Conservation (phyloP, 495 filamentous ascomycete genomes). For the Evernia prunastri region DNA sequence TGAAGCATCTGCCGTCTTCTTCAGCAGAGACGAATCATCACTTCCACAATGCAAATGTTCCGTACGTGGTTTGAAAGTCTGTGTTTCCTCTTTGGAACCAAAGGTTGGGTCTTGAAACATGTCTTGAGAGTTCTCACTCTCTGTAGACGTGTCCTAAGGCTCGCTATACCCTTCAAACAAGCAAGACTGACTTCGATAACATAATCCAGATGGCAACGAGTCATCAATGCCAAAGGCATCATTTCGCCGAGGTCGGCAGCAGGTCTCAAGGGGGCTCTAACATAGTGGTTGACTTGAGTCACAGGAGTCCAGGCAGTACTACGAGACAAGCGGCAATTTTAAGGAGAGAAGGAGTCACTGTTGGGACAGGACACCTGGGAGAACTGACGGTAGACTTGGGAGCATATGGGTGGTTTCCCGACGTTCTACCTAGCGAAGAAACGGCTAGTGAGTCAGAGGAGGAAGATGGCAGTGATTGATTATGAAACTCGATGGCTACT, state of each 20-base stretch:
- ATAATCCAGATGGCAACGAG: constrained; percentile 93
- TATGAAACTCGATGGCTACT: not conserved
- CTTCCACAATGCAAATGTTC: constrained; percentile 72
- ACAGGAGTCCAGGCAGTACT: constrained; percentile 61
- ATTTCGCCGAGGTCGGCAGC: constrained; percentile 70
- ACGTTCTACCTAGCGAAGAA: constrained; percentile 45
- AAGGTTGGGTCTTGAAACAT: too few relatives aligned
- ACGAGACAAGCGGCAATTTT: constrained; percentile 61
- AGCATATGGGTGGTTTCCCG: constrained; percentile 72
- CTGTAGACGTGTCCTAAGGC: too few relatives aligned
- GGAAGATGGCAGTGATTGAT: constrained; percentile 2
- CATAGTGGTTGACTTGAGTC: constrained; percentile 16
- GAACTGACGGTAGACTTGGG: constrained; percentile 62
- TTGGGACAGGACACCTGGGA: constrained; percentile 57
- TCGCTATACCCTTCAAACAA: too few relatives aligned
- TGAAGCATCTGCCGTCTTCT: constrained; percentile 69
- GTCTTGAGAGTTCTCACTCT: too few relatives aligned
- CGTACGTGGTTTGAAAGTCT: too few relatives aligned
- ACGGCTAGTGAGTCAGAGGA: constrained; percentile 27
- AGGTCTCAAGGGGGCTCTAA: constrained; percentile 12
- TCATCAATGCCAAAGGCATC: constrained; percentile 77
- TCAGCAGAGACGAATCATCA: constrained; percentile 33
- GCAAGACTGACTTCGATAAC: too few relatives aligned
- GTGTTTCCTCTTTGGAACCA: too few relatives aligned
- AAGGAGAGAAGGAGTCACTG: constrained; percentile 62